A percentile compares a stretch with the other conserved stretches of the same genome.
Evolutionary conservation across 352 stramenopile genomes (phyloP).

Genomic region (Hyaloperonospora arabidopsidis): DNA sequence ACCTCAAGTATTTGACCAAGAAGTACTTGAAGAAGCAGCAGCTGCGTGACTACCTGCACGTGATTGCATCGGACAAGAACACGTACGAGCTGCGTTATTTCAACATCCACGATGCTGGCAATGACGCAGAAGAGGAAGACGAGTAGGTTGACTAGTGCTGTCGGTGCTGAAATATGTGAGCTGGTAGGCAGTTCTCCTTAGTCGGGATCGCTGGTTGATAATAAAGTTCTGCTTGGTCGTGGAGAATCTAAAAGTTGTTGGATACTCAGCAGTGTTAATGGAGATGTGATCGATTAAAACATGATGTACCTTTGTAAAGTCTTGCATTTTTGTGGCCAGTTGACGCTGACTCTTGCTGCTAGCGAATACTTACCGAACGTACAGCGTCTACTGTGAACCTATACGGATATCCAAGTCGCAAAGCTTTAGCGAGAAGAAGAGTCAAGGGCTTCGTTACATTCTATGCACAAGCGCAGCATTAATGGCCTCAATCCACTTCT

Average conservation of each 20-base stretch:
- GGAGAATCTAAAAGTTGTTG: too few species aligned
- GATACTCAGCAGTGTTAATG: too few species aligned
- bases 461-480: slow-evolving; percentile 71
- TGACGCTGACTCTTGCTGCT: slow-evolving; percentile 12
- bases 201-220: slow-evolving; percentile 7
- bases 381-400: slow-evolving; percentile 34
- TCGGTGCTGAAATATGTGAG: neutral
- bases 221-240: too few species aligned
- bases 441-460: slow-evolving; percentile 33
- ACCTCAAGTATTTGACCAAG: slow-evolving; percentile 99
- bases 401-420: slow-evolving; percentile 18
- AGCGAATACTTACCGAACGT: slow-evolving; percentile 20
- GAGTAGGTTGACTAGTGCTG: slow-evolving; percentile 49
- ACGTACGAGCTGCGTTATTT: slow-evolving; percentile 99
- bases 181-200: neutral
- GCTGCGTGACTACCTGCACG: slow-evolving; percentile 98
- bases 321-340: neutral
- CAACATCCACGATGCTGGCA: slow-evolving; percentile 92
- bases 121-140: slow-evolving; percentile 84
- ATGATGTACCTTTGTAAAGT: too few species aligned
- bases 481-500: slow-evolving; percentile 87
- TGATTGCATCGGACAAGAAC: slow-evolving; percentile 97
- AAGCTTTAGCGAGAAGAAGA: slow-evolving; percentile 12
- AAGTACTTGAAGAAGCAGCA: slow-evolving; percentile 99
- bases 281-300: too few species aligned